These are phyloP conservation scores for Daldinia sp. DNA, from an alignment of 2,329 filamentous ascomycete genomes.

Conservation along the genomic window DNA sequence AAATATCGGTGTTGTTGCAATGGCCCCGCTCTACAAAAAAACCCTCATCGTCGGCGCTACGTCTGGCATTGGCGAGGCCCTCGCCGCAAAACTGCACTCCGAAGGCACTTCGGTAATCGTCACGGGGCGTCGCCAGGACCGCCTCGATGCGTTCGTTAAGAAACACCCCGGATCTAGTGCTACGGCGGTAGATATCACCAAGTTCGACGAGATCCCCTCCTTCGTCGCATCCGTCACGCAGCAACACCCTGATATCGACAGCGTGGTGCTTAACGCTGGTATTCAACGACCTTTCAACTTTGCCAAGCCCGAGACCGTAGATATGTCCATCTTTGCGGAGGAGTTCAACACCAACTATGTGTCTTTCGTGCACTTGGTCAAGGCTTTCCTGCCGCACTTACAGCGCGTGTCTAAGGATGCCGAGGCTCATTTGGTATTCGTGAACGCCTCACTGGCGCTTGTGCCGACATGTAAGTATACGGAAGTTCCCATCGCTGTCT, in stretches of 20 bases:
- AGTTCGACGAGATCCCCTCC: slow-evolving; percentile 50
- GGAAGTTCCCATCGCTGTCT: background rate
- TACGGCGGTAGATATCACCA: slow-evolving; percentile 52
- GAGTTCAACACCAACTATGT: slow-evolving; percentile 58
- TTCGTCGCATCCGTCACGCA: slow-evolving; percentile 45
- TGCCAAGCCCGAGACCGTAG: slow-evolving; percentile 52
- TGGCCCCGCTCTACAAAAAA: slow-evolving; percentile 60
- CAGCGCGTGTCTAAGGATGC: slow-evolving; percentile 26
- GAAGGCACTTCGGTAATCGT: slow-evolving; percentile 55
- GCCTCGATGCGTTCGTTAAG: slow-evolving; percentile 55
- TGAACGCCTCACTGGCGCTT: slow-evolving; percentile 45
- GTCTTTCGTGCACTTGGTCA: slow-evolving; percentile 53
- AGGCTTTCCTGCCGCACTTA: slow-evolving; percentile 56
- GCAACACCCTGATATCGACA: slow-evolving; percentile 57
- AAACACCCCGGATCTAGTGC: slow-evolving; percentile 46
- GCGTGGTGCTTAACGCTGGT: slow-evolving; percentile 60
- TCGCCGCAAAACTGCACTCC: slow-evolving; percentile 49
- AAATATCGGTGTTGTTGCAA: slow-evolving; percentile 32
- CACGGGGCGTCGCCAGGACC: slow-evolving; percentile 56
- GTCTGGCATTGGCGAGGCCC: slow-evolving; percentile 57
- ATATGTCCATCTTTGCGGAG: slow-evolving; percentile 48
- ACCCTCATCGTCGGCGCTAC: slow-evolving; percentile 60
- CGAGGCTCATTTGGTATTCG: slow-evolving; percentile 39
- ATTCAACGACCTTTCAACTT: slow-evolving; percentile 57
- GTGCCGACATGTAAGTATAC: slow-evolving; percentile 49